Base-by-base conservation (phyloP, 139 green algal genomes). In the Diplosphaera chodatii region DNA sequence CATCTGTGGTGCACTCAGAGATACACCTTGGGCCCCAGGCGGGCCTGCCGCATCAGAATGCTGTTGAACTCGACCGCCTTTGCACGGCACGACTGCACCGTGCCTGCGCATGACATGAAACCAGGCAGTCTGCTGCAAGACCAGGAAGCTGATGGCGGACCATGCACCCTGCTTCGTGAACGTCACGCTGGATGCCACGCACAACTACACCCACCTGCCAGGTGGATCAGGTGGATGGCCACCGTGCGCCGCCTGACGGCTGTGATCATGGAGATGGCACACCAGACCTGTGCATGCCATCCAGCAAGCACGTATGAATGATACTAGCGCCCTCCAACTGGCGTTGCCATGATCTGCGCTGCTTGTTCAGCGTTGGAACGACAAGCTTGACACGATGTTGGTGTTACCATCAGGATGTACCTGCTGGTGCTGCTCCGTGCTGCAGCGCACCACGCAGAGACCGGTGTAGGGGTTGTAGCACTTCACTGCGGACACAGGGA, bases 401-500 rank as follows among this genome's bases (percentile, higher is more conserved):
- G n/a, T n/a, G n/a, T n/a, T n/a, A n/a, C n/a, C n/a, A n/a, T n/a
- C n/a, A n/a, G n/a, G n/a, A n/a, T n/a, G n/a, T 21, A 79, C 79
- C 75, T 86, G 33, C 63, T 71, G 56, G 68, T 77, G 74, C 5
- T 84, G 67, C 22, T 84, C 73, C 1, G 70, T 55, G 34, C 74
- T 66, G 66, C 78, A 86, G 13, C 78, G 62, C 21, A 86, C 30
- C 1, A 81, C 31, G 56, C 73, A 81, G 6, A 82, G 23, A 41
- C 40, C 40, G 18, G 77, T 80, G 10, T 82, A 62, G 6, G 80
- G 78, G 55, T 84, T 84, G 40, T 79, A 79, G 33, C 75, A 79
- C 67, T 86, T 86, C 32, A 86, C 80, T 83, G 70, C 76, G 55
- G n/a, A n/a, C n/a, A n/a, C n/a, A n/a, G n/a, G n/a, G n/a, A n/a